A percentile compares a stretch with the other conserved stretches of the same genome.
Evolutionary conservation across 2,329 filamentous ascomycete species (phyloP).

Genomic region (Mollisiaceae sp.): DNA sequence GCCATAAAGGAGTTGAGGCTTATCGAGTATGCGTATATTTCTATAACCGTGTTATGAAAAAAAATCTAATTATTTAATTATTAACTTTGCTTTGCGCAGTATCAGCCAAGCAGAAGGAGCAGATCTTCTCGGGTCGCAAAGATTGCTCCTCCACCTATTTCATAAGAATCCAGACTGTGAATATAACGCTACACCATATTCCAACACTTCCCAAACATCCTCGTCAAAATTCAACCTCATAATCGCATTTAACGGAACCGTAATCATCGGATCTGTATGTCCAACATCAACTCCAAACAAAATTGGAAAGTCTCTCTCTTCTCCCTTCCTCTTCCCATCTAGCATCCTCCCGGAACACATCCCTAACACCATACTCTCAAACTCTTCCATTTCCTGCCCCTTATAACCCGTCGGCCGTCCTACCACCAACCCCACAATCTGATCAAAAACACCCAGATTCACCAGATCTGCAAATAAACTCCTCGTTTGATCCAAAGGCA

Average conservation of each 20-base stretch:
- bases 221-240: constrained; percentile 21
- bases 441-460: constrained; percentile 26
- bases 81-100: no score
- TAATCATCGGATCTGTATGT: constrained; percentile 32
- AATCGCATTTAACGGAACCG: constrained; percentile 26
- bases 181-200: neutral
- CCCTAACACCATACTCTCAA: constrained; percentile 20
- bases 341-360: neutral
- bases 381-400: constrained; percentile 17
- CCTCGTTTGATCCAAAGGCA: constrained; percentile 15
- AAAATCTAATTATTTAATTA: no score
- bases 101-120: no score
- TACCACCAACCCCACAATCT: constrained; percentile 27
- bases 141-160: neutral
- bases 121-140: no score
- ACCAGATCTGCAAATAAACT: constrained; percentile 23
- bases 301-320: constrained; percentile 19
- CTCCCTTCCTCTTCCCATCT: constrained; percentile 10
- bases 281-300: constrained; percentile 30
- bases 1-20: no score
- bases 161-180: neutral
- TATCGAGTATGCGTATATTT: no score
- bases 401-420: constrained; percentile 24
- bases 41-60: no score
- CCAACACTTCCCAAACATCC: constrained; percentile 3